A percentile compares a stretch with the other conserved stretches of the same genome.
Conservation (phyloP, 331 rosid species). For the Stylosanthes scabra region DNA sequence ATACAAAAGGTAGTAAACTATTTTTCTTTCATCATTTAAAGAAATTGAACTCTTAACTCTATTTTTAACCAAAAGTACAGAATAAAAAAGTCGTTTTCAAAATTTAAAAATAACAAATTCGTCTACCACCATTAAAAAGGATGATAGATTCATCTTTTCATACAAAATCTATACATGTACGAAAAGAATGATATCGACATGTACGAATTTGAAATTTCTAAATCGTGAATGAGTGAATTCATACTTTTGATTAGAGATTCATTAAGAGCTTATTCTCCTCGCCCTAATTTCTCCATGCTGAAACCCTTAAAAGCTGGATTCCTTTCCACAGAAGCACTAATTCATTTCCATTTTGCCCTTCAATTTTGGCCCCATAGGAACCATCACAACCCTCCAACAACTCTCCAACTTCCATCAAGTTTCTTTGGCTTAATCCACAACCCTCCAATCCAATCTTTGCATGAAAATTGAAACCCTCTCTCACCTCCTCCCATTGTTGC, state of each 20-base stretch:
- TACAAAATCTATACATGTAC: too few relatives aligned
- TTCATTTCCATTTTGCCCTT: slow-evolving; percentile 50
- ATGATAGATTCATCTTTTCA: too few relatives aligned
- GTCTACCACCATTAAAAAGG: too few relatives aligned
- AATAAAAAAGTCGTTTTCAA: too few relatives aligned
- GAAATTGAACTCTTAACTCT: too few relatives aligned
- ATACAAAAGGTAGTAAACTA: not conserved
- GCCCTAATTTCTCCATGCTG: slow-evolving; percentile 43
- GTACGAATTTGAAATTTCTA: too few relatives aligned
- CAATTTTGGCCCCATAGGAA: slow-evolving; percentile 42
- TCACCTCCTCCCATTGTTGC: slow-evolving; percentile 47
- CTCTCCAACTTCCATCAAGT: slow-evolving; percentile 51
- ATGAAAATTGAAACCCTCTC: slow-evolving; percentile 10
- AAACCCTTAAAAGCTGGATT: slow-evolving; percentile 44
- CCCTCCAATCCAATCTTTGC: slow-evolving; percentile 37
- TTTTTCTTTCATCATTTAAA: not conserved
- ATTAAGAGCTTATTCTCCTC: not conserved
- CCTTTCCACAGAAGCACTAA: slow-evolving; percentile 50
- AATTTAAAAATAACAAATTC: too few relatives aligned
- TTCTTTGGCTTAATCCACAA: slow-evolving; percentile 38
- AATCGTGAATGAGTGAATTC: too few relatives aligned
- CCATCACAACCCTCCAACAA: slow-evolving; percentile 38
- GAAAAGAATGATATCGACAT: too few relatives aligned
- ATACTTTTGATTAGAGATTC: too few relatives aligned
- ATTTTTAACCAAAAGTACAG: too few relatives aligned